Evolutionary conservation across 1,139 yeast genomes (phyloP).

Genomic region (Pichia sp.): DNA sequence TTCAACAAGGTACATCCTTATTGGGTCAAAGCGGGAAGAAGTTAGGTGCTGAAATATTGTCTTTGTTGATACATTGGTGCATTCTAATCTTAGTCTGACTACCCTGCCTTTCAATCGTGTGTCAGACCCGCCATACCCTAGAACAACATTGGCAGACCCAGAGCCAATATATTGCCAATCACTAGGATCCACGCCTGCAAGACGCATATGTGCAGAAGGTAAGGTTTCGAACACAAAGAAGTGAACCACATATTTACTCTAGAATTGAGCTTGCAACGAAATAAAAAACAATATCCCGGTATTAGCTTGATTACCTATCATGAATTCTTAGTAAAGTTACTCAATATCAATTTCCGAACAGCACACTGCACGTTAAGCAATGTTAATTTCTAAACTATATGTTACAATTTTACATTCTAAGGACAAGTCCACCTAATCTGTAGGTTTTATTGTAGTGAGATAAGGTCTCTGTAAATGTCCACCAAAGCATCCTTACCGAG

Average conservation of each 20-base stretch:
- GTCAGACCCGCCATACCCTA: conserved; percentile 15
- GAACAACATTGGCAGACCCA: conserved; percentile 26
- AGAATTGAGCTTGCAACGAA: no score
- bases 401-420: no score
- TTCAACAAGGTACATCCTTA: conserved; percentile 13
- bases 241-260: no score
- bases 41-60: conserved; percentile 18
- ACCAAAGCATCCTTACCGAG: conserved; percentile 49
- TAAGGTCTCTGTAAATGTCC: conserved; percentile 64
- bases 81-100: conserved; percentile 19
- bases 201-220: no score
- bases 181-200: neutral
- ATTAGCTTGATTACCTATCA: no score
- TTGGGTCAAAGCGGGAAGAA: conserved; percentile 6
- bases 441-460: conserved; percentile 28
- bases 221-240: no score
- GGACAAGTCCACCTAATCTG: no score
- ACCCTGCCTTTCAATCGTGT: conserved; percentile 13
- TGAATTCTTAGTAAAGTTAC: no score
- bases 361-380: no score
- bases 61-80: conserved; percentile 10
- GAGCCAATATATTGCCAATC: conserved; percentile 20
- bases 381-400: no score
- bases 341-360: no score
- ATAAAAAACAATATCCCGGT: no score